Evolutionary conservation across 148 eudicot species (phyloP), one percentile per base, ranked within the genome.

Genomic region (Silene conica): DNA sequence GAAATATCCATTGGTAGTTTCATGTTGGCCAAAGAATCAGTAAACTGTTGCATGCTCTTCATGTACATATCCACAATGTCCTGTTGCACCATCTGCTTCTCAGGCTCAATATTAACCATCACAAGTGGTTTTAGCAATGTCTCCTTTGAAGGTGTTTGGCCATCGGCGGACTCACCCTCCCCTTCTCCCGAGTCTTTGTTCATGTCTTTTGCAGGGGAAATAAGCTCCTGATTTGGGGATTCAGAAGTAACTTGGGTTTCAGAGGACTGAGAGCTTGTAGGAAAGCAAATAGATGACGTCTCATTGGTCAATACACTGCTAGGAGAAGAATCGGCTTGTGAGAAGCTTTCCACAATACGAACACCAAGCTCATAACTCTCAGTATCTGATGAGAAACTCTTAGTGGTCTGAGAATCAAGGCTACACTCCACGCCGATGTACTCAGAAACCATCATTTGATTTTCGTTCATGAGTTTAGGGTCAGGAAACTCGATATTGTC

Each of bases 41-140:
- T 90, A 67, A 95, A 92, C 75, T 95, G 96, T 73, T 95, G 97
- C 99, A 95, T 95, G 83, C 99, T 95, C 73, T 92, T 95, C 99
- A 95, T 89, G 85, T 95, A 95, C 96, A 95, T 88, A 71, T 95
- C 93, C 74, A 95, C 97, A 70, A 88, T 81, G n/a, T 95, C 99
- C 73, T 95, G 99, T 75, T 95, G 99, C 71, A 90, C 92, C 83
- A 95, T 80, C 64, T 86, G 86, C 79, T 86, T 85, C 82, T 91
- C 96, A 2, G 87, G 92, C 77, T 91, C 90, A 7, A 88, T 67
- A 64, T 79, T 89, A 14, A 94, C 83, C 2, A 80, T 63, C 2
- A 88, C 79, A 26, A 88, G 64, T 21, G 97, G 96, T 63, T 85
- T 93, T 16, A 67, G 55, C 68, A 73, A 46, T 41, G 78, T 56